phyloP scores from a whole-genome alignment of 495 filamentous ascomycete genomes.

The Aspergillus wentii region DNA sequence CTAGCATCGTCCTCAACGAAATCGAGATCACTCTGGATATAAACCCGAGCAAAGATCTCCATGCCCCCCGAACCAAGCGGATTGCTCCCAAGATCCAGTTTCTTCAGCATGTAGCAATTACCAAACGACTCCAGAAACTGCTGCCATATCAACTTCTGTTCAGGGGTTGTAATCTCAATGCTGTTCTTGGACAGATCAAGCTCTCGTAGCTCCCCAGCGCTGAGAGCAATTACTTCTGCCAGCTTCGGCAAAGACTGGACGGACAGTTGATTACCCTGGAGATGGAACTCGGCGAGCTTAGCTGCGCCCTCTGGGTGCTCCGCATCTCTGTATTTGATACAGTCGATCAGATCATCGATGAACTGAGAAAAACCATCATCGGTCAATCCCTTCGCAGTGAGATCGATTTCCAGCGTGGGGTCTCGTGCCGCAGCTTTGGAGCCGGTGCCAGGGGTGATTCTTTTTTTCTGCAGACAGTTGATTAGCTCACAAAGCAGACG shows the following conservation, averaged over 20 bases:
- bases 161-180: constrained; percentile 26
- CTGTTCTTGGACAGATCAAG: constrained; percentile 44
- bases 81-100: constrained; percentile 43
- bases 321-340: constrained; percentile 23
- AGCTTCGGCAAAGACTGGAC: constrained; percentile 30
- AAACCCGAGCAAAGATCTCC: constrained; percentile 38
- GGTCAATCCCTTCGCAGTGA: constrained; percentile 36
- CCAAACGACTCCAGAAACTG: constrained; percentile 38
- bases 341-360: constrained; percentile 32
- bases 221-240: constrained; percentile 30
- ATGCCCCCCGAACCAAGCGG: constrained; percentile 32
- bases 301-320: constrained; percentile 24
- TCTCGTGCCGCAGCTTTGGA: constrained; percentile 31
- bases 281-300: constrained; percentile 41
- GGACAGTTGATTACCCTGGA: constrained; percentile 38
- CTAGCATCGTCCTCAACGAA: constrained; percentile 18
- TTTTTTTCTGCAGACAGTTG: constrained; percentile 24
- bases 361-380: constrained; percentile 39
- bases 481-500: not conserved
- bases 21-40: constrained; percentile 34
- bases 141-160: constrained; percentile 37
- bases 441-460: constrained; percentile 27
- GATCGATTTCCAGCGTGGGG: constrained; percentile 41
- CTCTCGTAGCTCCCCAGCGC: constrained; percentile 36
- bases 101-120: constrained; percentile 37